These are phyloP conservation scores for Eremochloa ophiuroides DNA, from an alignment of 176 grass and related monocot genomes.

Conservation along the genomic window DNA sequence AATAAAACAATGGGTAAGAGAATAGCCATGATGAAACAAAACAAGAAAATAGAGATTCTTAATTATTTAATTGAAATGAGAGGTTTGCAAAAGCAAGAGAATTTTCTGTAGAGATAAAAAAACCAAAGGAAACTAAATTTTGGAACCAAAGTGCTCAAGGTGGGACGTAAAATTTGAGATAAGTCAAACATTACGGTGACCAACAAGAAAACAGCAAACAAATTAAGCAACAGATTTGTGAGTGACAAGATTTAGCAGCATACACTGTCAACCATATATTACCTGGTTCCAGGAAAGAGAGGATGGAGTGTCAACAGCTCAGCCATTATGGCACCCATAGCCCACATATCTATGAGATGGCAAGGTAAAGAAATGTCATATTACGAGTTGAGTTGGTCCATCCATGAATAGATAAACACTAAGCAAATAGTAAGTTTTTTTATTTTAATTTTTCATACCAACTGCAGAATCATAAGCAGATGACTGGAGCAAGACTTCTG, in stretches of 20 bases:
- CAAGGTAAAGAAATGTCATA: slow-evolving; percentile 23
- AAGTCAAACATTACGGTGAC: neutral
- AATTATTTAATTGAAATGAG: neutral
- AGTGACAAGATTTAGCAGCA: neutral
- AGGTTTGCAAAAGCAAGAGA: no score
- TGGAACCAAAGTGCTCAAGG: neutral
- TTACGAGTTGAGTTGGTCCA: slow-evolving; percentile 8
- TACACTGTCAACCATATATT: slow-evolving; percentile 26
- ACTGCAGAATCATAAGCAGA: slow-evolving; percentile 88
- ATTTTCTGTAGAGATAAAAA: neutral
- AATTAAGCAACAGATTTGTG: neutral
- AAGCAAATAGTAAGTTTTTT: slow-evolving; percentile 29
- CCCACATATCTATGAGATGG: slow-evolving; percentile 89
- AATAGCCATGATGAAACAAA: neutral
- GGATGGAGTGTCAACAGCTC: slow-evolving; percentile 91
- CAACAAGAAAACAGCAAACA: neutral
- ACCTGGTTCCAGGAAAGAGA: slow-evolving; percentile 97
- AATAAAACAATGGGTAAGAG: slow-evolving; percentile 11
- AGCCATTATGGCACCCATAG: slow-evolving; percentile 99
- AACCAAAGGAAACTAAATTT: neutral
- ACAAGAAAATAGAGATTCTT: neutral
- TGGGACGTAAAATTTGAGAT: neutral
- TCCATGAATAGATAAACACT: neutral
- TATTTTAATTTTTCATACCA: slow-evolving; percentile 43
- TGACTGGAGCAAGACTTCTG: slow-evolving; percentile 94